Percentiles rank a stretch among this genome's conserved stretches.
phyloP scores from a whole-genome alignment of 2,329 filamentous ascomycete genomes.

The Colletotrichum nymphaeae region DNA sequence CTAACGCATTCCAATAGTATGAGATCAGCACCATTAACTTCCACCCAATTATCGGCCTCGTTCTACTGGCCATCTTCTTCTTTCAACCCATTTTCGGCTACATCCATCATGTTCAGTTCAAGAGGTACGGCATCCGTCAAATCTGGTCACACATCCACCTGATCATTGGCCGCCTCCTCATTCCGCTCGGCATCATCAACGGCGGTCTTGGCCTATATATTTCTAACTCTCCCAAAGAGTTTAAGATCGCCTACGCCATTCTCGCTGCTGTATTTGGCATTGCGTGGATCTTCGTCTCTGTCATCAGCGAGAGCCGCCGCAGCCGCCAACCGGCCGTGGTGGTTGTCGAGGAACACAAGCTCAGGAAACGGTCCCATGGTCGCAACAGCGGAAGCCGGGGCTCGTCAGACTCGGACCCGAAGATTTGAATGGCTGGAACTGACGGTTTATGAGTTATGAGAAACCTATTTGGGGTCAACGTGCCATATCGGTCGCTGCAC shows the following conservation, averaged over 20 bases:
- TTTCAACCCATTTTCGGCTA: conserved; percentile 55
- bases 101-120: conserved; percentile 55
- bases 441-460: background rate
- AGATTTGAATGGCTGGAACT: background rate
- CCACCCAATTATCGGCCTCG: conserved; percentile 60
- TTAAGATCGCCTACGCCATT: conserved; percentile 51
- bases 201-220: conserved; percentile 56
- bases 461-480: background rate
- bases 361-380: conserved; percentile 13
- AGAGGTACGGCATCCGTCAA: conserved; percentile 49
- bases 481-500: no score
- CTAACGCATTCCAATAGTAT: conserved; percentile 40
- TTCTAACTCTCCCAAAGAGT: conserved; percentile 41
- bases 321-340: conserved; percentile 25
- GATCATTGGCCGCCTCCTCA: conserved; percentile 52
- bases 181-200: conserved; percentile 57
- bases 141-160: conserved; percentile 56
- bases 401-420: conserved; percentile 16
- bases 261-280: conserved; percentile 51
- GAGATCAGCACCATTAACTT: conserved; percentile 46
- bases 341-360: conserved; percentile 29
- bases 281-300: conserved; percentile 49
- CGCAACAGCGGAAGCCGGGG: conserved; percentile 2
- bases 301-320: conserved; percentile 46
- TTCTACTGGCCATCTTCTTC: conserved; percentile 51